A percentile compares a stretch with the other conserved stretches of the same genome.
These are phyloP conservation scores for Mytilinidion resinicola DNA, from an alignment of 495 filamentous ascomycete species.

Conservation along the genomic window DNA sequence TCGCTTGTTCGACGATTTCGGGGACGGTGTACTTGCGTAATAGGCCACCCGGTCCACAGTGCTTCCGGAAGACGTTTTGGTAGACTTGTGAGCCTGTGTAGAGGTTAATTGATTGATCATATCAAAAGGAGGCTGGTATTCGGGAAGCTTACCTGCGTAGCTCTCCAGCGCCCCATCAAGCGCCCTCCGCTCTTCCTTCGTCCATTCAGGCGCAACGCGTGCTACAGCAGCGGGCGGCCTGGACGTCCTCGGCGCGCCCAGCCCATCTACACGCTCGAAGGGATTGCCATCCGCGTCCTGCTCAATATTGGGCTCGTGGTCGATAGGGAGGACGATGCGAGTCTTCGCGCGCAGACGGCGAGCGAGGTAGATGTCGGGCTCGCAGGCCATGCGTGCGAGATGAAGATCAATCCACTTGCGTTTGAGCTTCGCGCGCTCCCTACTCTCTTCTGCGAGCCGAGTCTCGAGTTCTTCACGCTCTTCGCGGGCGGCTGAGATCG, in stretches of 20 bases:
- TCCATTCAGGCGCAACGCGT: constrained; percentile 13
- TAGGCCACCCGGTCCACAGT: constrained; percentile 19
- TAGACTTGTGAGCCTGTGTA: constrained; percentile 23
- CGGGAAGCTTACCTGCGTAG: constrained; percentile 17
- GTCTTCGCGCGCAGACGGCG: neutral
- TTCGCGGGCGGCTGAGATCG: neutral
- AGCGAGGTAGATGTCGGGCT: constrained; percentile 11
- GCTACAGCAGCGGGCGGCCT: constrained; percentile 3
- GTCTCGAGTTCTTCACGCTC: neutral
- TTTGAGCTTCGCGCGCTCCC: neutral
- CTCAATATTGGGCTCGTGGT: constrained; percentile 1
- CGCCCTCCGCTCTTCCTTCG: constrained; percentile 12
- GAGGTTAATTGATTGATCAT: neutral
- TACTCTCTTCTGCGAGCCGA: neutral
- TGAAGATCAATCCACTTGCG: constrained; percentile 16
- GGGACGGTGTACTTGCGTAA: constrained; percentile 28
- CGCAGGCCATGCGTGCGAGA: constrained; percentile 9
- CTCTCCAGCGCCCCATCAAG: constrained; percentile 25
- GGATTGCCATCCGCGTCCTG: constrained; percentile 22
- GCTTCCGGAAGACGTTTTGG: constrained; percentile 24
- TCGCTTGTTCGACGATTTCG: constrained; percentile 32
- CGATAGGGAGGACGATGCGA: neutral
- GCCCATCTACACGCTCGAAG: constrained; percentile 30
- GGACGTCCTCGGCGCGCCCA: constrained; percentile 19
- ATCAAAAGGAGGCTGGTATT: no score